These are phyloP conservation scores for Knufia fluminis DNA, from an alignment of 2,329 filamentous ascomycete species.

Conservation along the genomic window DNA sequence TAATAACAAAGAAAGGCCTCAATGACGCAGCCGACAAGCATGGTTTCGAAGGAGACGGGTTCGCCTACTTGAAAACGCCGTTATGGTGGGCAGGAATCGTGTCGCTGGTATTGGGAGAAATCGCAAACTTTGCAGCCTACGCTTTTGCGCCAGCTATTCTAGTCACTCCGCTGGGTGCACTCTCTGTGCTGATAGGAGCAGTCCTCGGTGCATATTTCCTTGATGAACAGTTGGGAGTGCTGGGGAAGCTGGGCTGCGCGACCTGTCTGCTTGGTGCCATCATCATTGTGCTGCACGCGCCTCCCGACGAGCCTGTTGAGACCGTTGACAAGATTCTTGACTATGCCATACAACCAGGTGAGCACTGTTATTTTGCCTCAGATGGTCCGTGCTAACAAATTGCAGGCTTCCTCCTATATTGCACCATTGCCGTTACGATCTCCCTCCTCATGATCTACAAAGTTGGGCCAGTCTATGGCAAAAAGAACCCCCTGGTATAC, in stretches of 20 bases:
- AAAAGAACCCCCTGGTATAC: constrained; percentile 91
- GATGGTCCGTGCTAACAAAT: constrained; percentile 3
- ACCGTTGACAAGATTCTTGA: constrained; percentile 86
- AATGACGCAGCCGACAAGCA: constrained; percentile 84
- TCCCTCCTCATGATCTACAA: constrained; percentile 94
- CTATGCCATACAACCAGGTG: constrained; percentile 87
- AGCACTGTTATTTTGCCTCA: constrained; percentile 21
- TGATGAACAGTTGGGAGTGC: constrained; percentile 74
- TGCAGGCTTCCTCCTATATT: constrained; percentile 82
- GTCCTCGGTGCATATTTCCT: constrained; percentile 93
- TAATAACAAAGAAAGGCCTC: constrained; percentile 98
- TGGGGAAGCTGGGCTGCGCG: constrained; percentile 91
- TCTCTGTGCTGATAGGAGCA: constrained; percentile 90
- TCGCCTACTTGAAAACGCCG: constrained; percentile 86
- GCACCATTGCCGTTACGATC: constrained; percentile 68
- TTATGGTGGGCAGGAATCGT: constrained; percentile 94
- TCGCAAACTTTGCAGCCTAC: constrained; percentile 97
- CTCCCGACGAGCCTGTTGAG: constrained; percentile 81
- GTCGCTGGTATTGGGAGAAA: constrained; percentile 82
- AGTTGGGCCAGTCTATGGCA: constrained; percentile 79
- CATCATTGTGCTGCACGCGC: constrained; percentile 94
- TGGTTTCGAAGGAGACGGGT: constrained; percentile 95
- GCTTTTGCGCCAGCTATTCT: constrained; percentile 98
- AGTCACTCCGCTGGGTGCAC: constrained; percentile 85
- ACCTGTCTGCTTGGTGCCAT: constrained; percentile 93